These are phyloP conservation scores for Lipomyces starkeyi DNA, from an alignment of 805 yeast genomes.

Conservation along the genomic window DNA sequence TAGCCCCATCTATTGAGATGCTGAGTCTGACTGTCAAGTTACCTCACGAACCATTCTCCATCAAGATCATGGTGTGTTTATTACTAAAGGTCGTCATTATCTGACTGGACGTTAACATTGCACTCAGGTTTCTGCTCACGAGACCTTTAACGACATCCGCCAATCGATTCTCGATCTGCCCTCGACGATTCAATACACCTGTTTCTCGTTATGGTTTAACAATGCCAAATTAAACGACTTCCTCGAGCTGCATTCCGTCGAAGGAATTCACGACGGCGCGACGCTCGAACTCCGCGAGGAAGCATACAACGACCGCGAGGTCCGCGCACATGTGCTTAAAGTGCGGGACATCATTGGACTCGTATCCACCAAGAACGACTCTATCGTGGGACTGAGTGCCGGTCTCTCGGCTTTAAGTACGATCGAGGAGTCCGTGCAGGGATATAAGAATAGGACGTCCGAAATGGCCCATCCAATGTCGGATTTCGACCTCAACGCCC, in stretches of 20 bases:
- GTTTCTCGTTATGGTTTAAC: constrained; percentile 56
- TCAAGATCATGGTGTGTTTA: constrained; percentile 35
- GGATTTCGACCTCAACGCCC: constrained; percentile 38
- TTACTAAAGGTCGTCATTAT: background rate
- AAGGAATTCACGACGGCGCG: constrained; percentile 48
- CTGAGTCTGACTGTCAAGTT: constrained; percentile 36
- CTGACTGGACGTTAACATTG: background rate
- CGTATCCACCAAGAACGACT: constrained; percentile 49
- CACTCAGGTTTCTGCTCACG: constrained; percentile 46
- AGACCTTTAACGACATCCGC: constrained; percentile 61
- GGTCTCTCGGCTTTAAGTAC: constrained; percentile 58
- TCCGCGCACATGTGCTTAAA: constrained; percentile 65
- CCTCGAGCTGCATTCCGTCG: constrained; percentile 42
- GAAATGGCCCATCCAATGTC: constrained; percentile 39
- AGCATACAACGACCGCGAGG: constrained; percentile 64
- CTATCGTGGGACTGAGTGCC: constrained; percentile 48
- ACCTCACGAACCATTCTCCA: constrained; percentile 39
- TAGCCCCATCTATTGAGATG: constrained; percentile 16
- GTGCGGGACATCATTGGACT: constrained; percentile 66
- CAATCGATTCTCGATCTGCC: constrained; percentile 65
- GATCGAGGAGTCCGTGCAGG: constrained; percentile 30
- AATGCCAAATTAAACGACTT: constrained; percentile 50
- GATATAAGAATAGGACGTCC: constrained; percentile 32
- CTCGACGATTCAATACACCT: constrained; percentile 63
- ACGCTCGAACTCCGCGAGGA: constrained; percentile 56